Evolutionary conservation across 768 basidiomycete genomes (phyloP), one percentile per base, ranked within the genome.

Genomic region (Kwoniella sp.): DNA sequence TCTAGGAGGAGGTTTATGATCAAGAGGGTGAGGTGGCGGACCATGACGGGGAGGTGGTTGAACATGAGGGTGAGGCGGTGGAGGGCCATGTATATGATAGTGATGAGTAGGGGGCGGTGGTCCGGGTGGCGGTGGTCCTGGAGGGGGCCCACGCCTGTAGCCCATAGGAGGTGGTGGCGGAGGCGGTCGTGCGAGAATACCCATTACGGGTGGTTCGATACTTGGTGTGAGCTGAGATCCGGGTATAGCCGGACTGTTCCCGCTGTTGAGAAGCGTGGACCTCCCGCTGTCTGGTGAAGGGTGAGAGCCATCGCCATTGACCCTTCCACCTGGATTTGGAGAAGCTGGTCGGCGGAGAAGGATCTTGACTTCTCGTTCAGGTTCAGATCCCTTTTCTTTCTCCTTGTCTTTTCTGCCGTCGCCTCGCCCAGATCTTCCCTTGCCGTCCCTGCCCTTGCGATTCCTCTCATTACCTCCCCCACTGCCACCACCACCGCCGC

Each of bases 281-380:
- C 31, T 59, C 15, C 57, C 65, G 45, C 54, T 57, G 12, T 56
- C 63, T 4, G 22, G 31, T 15, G 65, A 61, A 22, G 26, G 30
- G 13, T 53, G 63, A 15, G 55, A 29, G 15, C 53, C 57, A 9
- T 57, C 9, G 41, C 38, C 63, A 22, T 45, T 45, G 41, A 20
- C 3, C 15, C 41, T 45, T 17, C 11, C 41, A 20, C 41, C 41
- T 17, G 5, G 26, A 15, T 25, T n/a, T 12, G 58, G 45, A 48
- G 58, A 54, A 25, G 61, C 52, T 26, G 74, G 74, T 56, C 74
- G 61, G 29, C 74, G 57, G 12, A 75, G 64, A 1, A 75, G 59
- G 37, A 75, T 71, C 61, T 68, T 75, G 59, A 75, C 72, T 57
- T 75, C 73, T 26, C 63, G 47, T 53, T 63, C 63, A 5, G 70